Base-by-base conservation (phyloP, 169 alveolate genomes). In the Plasmodium knowlesi region DNA sequence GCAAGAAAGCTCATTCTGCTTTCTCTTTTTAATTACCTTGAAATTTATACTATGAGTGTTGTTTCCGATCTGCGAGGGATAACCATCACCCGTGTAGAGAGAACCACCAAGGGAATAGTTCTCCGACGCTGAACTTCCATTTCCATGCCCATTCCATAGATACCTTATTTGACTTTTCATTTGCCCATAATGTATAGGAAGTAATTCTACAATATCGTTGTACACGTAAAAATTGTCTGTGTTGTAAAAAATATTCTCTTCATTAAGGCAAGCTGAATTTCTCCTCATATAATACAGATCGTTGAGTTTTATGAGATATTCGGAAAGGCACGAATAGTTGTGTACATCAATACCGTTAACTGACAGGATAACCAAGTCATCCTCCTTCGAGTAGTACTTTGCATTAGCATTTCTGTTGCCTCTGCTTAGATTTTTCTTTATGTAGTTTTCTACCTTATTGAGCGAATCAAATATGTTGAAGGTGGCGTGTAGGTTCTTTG, bases 311-410 rank as follows among this genome's bases (percentile, higher is more conserved):
- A 82, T 72, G 54, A 91, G 41, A 34, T 82, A 91, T n/a, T 91
- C 95, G 6, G 95, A 91, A 22, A 91, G 14, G 25, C 92, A 80
- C 9, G 92, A 91, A 81, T 91, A 84, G n/a, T 41, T 91, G 39
- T 91, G 95, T 28, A 91, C 85, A 91, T 91, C 84, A 16, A 91
- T 16, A 22, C 95, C 95, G 82, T 91, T 91, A 30, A 91, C 67
- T 22, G 95, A 91, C 32, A 91, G 53, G 19, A 89, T 5, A 39
- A 89, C 57, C 28, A 89, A 61, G 82, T 79, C 94, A 6, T 89
- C 89, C 10, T 72, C 76, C 80, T 84, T 84, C 61, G 79, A 16
- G 74, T 82, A 82, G 74, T 82, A 46, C 30, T 71, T 91, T n/a
- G 92, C 53, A 71, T 67, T 70, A 22, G 19, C 82, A 34, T 37